Evolutionary conservation across 495 filamentous ascomycete genomes (phyloP), one percentile per base, ranked within the genome.

Genomic region (Aspergillus egyptiacus): DNA sequence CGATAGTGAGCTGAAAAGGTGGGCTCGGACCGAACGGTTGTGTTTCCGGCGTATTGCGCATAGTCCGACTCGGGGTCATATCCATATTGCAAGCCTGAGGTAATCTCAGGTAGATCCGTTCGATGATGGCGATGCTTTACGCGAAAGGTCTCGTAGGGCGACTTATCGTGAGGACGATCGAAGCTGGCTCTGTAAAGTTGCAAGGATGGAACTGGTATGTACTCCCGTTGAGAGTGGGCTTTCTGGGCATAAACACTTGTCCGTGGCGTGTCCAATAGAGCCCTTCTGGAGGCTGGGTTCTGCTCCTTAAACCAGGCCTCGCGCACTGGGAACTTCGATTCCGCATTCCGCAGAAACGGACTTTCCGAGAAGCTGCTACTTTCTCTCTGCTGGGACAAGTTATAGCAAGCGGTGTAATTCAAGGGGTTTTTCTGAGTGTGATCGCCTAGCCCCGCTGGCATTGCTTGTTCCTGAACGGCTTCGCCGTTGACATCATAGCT

Each of bases 361-460:
- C 53, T 56, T 22, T 51, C 42, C 24, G 47, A 49, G 6, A 54
- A 20, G 20, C 8, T 39, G 32, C 43, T 46, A 32, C 23, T 32
- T 14, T 31, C 33, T 6, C 46, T 46, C 6, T 41, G 38, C 17
- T 51, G 32, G 22, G 41, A 41, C n/a, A 24, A 30, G 20, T 27
- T 28, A 39, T 51, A 52, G 14, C 28, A 17, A 7, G 11, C 40
- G 18, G 51, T 39, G 27, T 57, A 57, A 25, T 38, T 59, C 13
- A 59, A 35, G 34, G 60, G 60, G 36, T 59, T 62, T 17, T 55
- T 37, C 19, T 50, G 42, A 10, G 46, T 25, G 7, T 51, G 48
- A 40, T 44, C 22, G 23, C 40, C 36, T 27, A 14, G 39, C 23
- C 36, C 22, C 2, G 10, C 23, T 25, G 32, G 35, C 49, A 44